Percentiles rank a stretch among this genome's conserved stretches.
Evolutionary conservation across 306 rosid species (phyloP).

Genomic region (Vicia villosa): DNA sequence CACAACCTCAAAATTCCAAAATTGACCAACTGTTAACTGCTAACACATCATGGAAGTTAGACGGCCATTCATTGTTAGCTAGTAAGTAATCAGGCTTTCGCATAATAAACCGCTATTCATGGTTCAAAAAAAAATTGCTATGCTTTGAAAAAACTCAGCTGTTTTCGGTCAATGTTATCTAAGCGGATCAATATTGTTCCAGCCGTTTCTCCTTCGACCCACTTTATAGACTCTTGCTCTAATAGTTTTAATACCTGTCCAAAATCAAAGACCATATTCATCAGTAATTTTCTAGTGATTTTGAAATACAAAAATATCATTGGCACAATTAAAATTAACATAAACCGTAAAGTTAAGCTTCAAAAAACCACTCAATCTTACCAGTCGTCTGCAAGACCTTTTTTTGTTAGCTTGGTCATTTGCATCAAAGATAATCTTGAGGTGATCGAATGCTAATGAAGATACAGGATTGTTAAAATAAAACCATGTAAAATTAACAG

Average conservation of each 20-base stretch:
- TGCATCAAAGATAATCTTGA: conserved; percentile 67
- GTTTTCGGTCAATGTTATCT: conserved; percentile 47
- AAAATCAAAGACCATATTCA: neutral
- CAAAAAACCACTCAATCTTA: conserved; percentile 41
- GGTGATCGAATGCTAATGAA: conserved; percentile 64
- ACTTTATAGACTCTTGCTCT: conserved; percentile 67
- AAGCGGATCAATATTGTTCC: conserved; percentile 61
- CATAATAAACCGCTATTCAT: neutral
- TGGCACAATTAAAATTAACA: neutral
- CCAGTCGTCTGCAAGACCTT: conserved; percentile 57
- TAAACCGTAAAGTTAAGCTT: conserved; percentile 3
- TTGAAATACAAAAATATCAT: neutral
- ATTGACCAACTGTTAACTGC: neutral
- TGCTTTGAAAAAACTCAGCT: conserved; percentile 49
- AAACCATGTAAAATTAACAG: conserved; percentile 1
- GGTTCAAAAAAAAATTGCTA: conserved; percentile 21
- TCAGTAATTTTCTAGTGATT: neutral
- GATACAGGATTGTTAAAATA: conserved; percentile 19
- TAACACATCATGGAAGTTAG: neutral
- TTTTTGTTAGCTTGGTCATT: conserved; percentile 51
- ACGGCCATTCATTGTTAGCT: conserved; percentile 1
- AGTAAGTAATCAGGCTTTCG: neutral
- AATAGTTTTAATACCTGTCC: conserved; percentile 64
- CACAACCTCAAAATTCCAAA: neutral
- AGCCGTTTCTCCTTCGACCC: conserved; percentile 65